Evolutionary conservation across 2,329 filamentous ascomycete genomes (phyloP), one percentile per base, ranked within the genome.

Genomic region (Arthroderma uncinatum): DNA sequence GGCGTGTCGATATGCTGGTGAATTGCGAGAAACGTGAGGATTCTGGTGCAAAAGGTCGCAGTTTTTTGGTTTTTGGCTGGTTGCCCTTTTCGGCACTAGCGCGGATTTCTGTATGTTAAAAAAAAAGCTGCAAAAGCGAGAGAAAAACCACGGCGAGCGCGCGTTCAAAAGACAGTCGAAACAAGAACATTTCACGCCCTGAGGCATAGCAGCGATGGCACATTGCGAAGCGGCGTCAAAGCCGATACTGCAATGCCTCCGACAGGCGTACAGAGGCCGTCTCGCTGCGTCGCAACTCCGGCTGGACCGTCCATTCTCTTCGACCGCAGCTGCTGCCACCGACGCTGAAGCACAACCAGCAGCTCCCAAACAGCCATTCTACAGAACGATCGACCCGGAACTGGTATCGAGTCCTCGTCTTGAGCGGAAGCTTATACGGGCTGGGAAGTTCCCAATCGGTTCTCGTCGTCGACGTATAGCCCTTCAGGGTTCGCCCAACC

Each of bases 401-500:
- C 83, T 82, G n/a, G 86, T 87, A 25, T 78, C 82, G 44, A 82
- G 78, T 52, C 77, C 75, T 50, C 78, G 78, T 68, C 78, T 83
- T 58, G 87, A 93, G 73, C 79, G 80, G 62, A 79, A 79, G 60
- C 77, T 95, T 56, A 76, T 90, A 67, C 82, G 81, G 68, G 75
- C 80, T 62, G 85, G 87, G 56, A 79, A 83, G 47, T 78, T 82
- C 60, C 89, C 89, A 55, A 77, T 95, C 65, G 91, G 91, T 54
- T 95, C 90, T 48, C 84, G 91, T 64, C 83, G 91, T 77, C 85
- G 91, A 61, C 85, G 92, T 69, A 82, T 83, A 28, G 87, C 87
- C 28, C 71, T 91, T 60, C 82, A 75, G 79, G 66, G 81, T 76
- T 65, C 80, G 76, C 62, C 79, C 61, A 80, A 85, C 65, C 76